Percentiles rank a stretch among this genome's conserved stretches.
These are phyloP conservation scores for Moesziomyces parantarcticus DNA, from an alignment of 1,284 basidiomycete species.

Conservation along the genomic window DNA sequence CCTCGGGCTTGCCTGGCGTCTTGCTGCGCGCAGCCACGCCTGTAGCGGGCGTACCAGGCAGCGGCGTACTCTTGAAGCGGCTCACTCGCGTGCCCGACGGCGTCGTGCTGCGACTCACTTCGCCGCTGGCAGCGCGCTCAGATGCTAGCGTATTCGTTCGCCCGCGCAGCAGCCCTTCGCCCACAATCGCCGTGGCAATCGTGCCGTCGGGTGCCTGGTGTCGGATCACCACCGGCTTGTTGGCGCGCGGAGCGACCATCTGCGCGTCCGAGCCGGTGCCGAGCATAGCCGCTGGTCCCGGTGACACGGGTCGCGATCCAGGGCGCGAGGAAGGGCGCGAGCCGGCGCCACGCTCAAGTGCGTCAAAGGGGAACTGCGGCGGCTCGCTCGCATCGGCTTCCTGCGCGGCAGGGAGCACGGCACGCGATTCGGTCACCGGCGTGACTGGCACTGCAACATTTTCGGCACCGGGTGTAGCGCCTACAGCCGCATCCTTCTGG, in stretches of 20 bases:
- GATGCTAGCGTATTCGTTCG: slow-evolving; percentile 20
- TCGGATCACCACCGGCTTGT: slow-evolving; percentile 55
- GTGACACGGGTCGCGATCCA: slow-evolving; percentile 39
- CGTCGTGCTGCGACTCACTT: slow-evolving; percentile 43
- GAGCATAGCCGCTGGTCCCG: slow-evolving; percentile 20
- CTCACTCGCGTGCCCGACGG: slow-evolving; percentile 40
- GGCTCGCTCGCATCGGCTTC: slow-evolving; percentile 11
- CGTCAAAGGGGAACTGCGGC: slow-evolving; percentile 25
- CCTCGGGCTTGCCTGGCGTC: slow-evolving; percentile 24
- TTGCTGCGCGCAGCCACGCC: slow-evolving; percentile 14
- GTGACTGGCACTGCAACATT: slow-evolving; percentile 10
- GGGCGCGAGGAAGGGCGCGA: slow-evolving; percentile 32
- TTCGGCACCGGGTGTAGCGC: slow-evolving; percentile 1
- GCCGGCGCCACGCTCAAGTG: slow-evolving; percentile 8
- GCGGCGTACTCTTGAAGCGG: slow-evolving; percentile 50
- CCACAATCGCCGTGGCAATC: slow-evolving; percentile 50
- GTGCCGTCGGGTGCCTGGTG: slow-evolving; percentile 46
- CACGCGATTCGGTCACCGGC: slow-evolving; percentile 21
- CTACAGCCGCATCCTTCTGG: slow-evolving; percentile 12
- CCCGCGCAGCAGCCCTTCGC: slow-evolving; percentile 52
- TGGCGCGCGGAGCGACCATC: slow-evolving; percentile 30
- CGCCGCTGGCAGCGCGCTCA: slow-evolving; percentile 19
- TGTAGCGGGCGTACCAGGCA: slow-evolving; percentile 18
- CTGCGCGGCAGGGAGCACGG: slow-evolving; percentile 5
- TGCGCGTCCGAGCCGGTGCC: slow-evolving; percentile 10